Percentiles rank a stretch among this genome's conserved stretches.
These are phyloP conservation scores for Amaranthus cruentus DNA, from an alignment of 148 eudicot genomes.

Conservation along the genomic window DNA sequence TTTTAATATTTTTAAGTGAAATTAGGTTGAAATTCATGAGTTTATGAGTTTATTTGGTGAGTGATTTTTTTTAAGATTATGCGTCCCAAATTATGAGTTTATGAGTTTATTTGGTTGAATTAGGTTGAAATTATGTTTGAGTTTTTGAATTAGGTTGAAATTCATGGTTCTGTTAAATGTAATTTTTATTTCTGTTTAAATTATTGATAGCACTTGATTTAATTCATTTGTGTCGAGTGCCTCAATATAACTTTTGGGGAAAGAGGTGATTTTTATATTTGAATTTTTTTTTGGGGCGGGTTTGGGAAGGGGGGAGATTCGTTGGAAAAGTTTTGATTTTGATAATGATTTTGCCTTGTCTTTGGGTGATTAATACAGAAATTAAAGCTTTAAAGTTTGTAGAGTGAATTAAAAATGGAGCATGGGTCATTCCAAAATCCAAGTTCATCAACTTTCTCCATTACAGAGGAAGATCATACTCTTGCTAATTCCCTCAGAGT, in stretches of 20 bases:
- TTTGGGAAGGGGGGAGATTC: not conserved
- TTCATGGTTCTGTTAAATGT: too few relatives aligned
- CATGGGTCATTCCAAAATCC: constrained; percentile 63
- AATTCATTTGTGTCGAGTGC: not conserved
- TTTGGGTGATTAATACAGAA: not conserved
- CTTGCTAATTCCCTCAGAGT: constrained; percentile 77
- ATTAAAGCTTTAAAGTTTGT: constrained; percentile 7
- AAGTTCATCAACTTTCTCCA: constrained; percentile 68
- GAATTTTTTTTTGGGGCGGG: not conserved
- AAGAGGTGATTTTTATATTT: not conserved
- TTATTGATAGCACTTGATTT: too few relatives aligned
- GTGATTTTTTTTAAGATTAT: too few relatives aligned
- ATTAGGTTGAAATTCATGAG: too few relatives aligned
- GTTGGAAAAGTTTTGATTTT: not conserved
- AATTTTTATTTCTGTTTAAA: too few relatives aligned
- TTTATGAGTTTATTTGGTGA: too few relatives aligned
- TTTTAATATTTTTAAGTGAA: too few relatives aligned
- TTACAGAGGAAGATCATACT: constrained; percentile 90
- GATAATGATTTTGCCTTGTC: not conserved
- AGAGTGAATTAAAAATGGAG: constrained; percentile 43
- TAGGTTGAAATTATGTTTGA: too few relatives aligned
- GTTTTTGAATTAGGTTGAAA: too few relatives aligned
- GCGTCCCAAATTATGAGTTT: too few relatives aligned
- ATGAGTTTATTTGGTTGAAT: too few relatives aligned
- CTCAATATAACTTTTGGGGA: not conserved